These are phyloP conservation scores for Ligustrum vulgare DNA, from an alignment of 257 asterid genomes.

Conservation along the genomic window DNA sequence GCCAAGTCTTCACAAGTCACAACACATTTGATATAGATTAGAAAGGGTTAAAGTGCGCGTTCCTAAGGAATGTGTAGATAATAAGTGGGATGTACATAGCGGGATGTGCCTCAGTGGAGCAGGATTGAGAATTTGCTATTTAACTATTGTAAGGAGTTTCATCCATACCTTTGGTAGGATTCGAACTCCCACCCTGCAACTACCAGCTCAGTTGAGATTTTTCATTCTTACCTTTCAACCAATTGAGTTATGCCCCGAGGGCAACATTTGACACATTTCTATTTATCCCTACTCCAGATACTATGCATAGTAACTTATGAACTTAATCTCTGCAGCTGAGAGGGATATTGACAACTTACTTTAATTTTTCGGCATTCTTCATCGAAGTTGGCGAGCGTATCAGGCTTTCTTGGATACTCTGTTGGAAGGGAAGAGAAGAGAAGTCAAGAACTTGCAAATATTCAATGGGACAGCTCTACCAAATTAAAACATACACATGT, in stretches of 20 bases:
- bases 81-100: too few relatives aligned
- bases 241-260: too few relatives aligned
- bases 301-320: background rate
- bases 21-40: too few relatives aligned
- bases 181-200: too few relatives aligned
- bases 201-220: too few relatives aligned
- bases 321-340: background rate
- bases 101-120: too few relatives aligned
- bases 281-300: background rate
- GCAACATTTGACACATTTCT: background rate
- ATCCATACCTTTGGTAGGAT: too few relatives aligned
- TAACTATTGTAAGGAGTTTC: too few relatives aligned
- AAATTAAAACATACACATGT: background rate
- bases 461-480: background rate
- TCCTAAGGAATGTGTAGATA: too few relatives aligned
- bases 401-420: conserved; percentile 14
- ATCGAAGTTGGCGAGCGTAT: conserved; percentile 1
- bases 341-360: background rate
- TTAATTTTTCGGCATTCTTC: conserved; percentile 3
- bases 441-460: background rate
- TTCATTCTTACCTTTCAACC: too few relatives aligned
- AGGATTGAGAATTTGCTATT: too few relatives aligned
- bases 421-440: background rate
- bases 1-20: background rate
- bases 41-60: background rate